Conservation (phyloP, 352 stramenopile species). For the Globisporangium nodosum region DNA sequence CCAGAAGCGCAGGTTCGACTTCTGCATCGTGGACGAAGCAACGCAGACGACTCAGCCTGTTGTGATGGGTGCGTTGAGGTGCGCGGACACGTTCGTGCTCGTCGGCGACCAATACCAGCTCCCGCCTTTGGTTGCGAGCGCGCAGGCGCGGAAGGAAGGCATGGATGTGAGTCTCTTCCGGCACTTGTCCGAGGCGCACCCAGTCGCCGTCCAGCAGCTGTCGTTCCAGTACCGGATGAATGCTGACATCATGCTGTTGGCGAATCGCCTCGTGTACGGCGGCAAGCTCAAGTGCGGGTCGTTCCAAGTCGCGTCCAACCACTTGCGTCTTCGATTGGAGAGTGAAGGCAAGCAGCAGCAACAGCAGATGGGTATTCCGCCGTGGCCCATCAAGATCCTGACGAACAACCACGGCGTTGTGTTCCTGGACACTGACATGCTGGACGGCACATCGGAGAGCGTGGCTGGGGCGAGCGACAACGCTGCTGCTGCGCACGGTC, state of each 20-base stretch:
- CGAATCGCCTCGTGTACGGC: conserved; percentile 92
- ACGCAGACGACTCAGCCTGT: conserved; percentile 97
- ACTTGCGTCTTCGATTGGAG: conserved; percentile 17
- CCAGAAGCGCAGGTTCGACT: conserved; percentile 91
- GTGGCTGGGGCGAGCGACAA: neutral
- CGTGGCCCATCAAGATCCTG: conserved; percentile 28
- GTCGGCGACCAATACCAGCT: conserved; percentile 98
- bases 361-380: neutral
- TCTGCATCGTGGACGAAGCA: conserved; percentile 98
- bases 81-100: conserved; percentile 93
- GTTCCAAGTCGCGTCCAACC: conserved; percentile 40
- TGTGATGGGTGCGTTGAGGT: conserved; percentile 89
- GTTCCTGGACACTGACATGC: conserved; percentile 84
- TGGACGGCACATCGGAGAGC: conserved; percentile 18
- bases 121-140: conserved; percentile 91
- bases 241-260: conserved; percentile 92
- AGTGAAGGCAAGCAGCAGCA: conserved; percentile 2
- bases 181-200: conserved; percentile 89
- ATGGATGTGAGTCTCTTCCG: conserved; percentile 91
- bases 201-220: conserved; percentile 87
- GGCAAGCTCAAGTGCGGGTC: conserved; percentile 93
- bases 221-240: conserved; percentile 99
- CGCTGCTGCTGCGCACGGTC: conserved; percentile 4
- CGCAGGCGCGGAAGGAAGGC: conserved; percentile 80
- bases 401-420: conserved; percentile 49